Percentiles rank a stretch among this genome's conserved stretches.
These are phyloP conservation scores for Xanthoparmelia taractica DNA, from an alignment of 495 filamentous ascomycete species.

Conservation along the genomic window DNA sequence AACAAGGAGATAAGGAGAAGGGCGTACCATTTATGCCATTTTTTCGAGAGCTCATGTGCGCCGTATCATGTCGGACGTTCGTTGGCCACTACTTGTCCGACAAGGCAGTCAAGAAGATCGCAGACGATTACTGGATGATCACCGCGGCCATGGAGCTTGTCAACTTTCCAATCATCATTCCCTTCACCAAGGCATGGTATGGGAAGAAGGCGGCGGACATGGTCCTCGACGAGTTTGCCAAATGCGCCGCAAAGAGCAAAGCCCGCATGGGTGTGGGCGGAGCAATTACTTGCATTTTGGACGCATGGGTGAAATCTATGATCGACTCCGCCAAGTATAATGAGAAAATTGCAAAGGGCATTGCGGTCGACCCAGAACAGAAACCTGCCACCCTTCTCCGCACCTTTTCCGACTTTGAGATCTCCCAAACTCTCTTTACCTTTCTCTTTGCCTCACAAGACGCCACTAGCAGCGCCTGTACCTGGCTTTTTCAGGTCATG, in stretches of 20 bases:
- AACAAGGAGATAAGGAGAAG: slow-evolving; percentile 55
- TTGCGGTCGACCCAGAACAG: slow-evolving; percentile 55
- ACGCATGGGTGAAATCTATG: slow-evolving; percentile 85
- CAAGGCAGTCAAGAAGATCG: slow-evolving; percentile 84
- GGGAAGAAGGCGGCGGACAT: slow-evolving; percentile 93
- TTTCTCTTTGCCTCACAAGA: slow-evolving; percentile 98
- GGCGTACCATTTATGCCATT: slow-evolving; percentile 81
- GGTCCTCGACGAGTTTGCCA: slow-evolving; percentile 82
- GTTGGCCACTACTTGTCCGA: slow-evolving; percentile 93
- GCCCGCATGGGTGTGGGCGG: slow-evolving; percentile 88
- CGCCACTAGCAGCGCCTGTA: slow-evolving; percentile 84
- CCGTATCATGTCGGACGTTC: slow-evolving; percentile 90
- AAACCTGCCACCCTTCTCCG: slow-evolving; percentile 78
- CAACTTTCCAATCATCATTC: slow-evolving; percentile 97
- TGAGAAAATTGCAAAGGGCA: slow-evolving; percentile 62
- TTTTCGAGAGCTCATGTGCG: slow-evolving; percentile 94
- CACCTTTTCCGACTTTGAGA: slow-evolving; percentile 85
- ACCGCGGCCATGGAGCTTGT: slow-evolving; percentile 94
- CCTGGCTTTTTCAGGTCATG: slow-evolving; percentile 92
- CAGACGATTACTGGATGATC: slow-evolving; percentile 93
- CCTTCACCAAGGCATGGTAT: slow-evolving; percentile 94
- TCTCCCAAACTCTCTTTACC: slow-evolving; percentile 90
- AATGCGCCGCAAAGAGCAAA: slow-evolving; percentile 89
- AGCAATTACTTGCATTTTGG: slow-evolving; percentile 83
- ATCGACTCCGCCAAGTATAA: slow-evolving; percentile 71